Evolutionary conservation across 768 basidiomycete genomes (phyloP), one percentile per base, ranked within the genome.

Genomic region (Paxillus involutus): DNA sequence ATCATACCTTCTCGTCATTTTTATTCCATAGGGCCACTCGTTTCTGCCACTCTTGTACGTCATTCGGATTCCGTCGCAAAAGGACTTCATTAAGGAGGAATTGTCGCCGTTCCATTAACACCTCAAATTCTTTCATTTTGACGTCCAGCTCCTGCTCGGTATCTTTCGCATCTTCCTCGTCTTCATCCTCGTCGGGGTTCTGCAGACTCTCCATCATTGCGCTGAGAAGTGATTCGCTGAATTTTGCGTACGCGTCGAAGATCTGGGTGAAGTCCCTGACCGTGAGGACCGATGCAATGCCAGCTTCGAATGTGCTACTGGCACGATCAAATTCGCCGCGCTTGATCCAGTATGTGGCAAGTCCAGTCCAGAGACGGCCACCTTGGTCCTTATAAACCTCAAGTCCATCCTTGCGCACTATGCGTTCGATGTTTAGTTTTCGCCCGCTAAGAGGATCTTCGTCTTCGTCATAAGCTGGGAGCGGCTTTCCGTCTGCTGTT

Each of bases 41-140:
- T 73, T 99, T 99, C 75, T 98, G 97, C 97, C 97, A 99, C 69
- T 99, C 97, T 60, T 97, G 94, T 2, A 98, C 97, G 63, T 99
- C 97, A 62, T 98, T 91, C 5, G 93, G 91, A 77, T 99, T 99
- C 63, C 97, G 77, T 57, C 97, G 76, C 35, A 98, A 70, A 14
- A 98, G 74, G 12, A 98, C 97, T 63, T 98, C 95, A 63, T 99
- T 99, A 44, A 97, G 86, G 57, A 99, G 77, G 80, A 99, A 98
- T 3, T 94, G 96, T 66, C 97, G 73, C 46, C 95, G 80, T 69
- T 99, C 97, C 80, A 96, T 96, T 60, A 99, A 71, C 39, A 86
- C 89, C 70, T 98, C 96, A 63, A 98, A 94, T 55, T 88, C 87
- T 66, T 87, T 88, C 91, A 98, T 97, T 64, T 86, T 84, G 32